Conservation (phyloP, 2,329 filamentous ascomycete species). For the Mycosphaerella arachidis region DNA sequence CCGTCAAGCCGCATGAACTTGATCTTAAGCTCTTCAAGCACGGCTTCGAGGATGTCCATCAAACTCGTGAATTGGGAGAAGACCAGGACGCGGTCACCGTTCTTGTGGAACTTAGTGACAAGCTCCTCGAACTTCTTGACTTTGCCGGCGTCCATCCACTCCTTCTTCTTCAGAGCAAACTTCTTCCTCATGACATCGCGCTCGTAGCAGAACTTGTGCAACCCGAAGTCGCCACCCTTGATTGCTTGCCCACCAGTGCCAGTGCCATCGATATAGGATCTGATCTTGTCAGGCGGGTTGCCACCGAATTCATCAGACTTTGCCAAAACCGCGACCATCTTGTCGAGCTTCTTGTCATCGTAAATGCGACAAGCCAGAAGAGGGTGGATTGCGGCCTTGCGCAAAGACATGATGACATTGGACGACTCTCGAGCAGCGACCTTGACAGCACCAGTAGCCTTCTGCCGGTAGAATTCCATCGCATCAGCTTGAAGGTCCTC, state of each 20-base stretch:
- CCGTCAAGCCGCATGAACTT: constrained; percentile 84
- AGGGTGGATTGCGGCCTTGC: constrained; percentile 88
- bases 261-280: constrained; percentile 67
- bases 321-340: constrained; percentile 53
- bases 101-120: constrained; percentile 65
- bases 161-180: constrained; percentile 55
- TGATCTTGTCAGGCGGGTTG: constrained; percentile 32
- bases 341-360: constrained; percentile 65
- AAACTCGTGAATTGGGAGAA: constrained; percentile 93
- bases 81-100: constrained; percentile 81
- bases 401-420: constrained; percentile 71
- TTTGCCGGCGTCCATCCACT: constrained; percentile 72
- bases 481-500: constrained; percentile 61
- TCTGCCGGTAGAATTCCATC: constrained; percentile 56
- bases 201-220: constrained; percentile 54
- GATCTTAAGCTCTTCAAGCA: constrained; percentile 68
- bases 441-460: constrained; percentile 48
- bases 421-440: constrained; percentile 43
- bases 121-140: constrained; percentile 75
- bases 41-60: constrained; percentile 82
- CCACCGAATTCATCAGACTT: constrained; percentile 31
- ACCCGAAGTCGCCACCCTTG: constrained; percentile 68
- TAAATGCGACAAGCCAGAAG: constrained; percentile 81
- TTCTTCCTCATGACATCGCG: constrained; percentile 50
- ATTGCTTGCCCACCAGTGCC: constrained; percentile 55